Conservation (phyloP, 257 asterid species). For the Nicotiana attenuata region DNA sequence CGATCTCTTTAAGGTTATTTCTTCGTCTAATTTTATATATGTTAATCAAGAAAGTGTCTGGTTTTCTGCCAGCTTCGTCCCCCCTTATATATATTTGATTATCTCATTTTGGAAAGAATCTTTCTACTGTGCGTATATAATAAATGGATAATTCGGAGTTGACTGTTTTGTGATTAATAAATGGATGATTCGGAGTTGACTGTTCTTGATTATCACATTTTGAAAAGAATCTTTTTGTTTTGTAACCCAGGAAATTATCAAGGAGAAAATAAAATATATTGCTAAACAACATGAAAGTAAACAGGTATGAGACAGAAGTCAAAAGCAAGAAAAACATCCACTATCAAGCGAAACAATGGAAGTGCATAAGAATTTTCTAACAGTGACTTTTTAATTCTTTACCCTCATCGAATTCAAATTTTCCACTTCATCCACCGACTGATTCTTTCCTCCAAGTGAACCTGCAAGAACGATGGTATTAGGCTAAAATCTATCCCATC, state of each 20-base stretch:
- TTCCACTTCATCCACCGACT: conserved; percentile 39
- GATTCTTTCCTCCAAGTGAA: conserved; percentile 38
- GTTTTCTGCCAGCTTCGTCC: no score
- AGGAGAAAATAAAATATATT: neutral
- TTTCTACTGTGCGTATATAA: no score
- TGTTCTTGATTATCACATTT: no score
- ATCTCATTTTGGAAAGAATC: no score
- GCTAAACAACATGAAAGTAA: neutral
- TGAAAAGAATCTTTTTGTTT: neutral
- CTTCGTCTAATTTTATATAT: no score
- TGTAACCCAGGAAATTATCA: neutral
- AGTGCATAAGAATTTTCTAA: neutral
- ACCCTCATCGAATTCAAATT: conserved; percentile 37
- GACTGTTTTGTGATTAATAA: no score
- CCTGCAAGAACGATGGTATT: conserved; percentile 34
- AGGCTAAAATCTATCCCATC: conserved; percentile 3
- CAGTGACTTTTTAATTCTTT: conserved; percentile 2
- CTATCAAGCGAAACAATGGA: neutral
- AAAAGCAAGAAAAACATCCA: conserved; percentile 7
- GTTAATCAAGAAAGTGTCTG: no score
- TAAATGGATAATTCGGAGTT: no score
- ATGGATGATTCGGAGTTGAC: no score
- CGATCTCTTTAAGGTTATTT: no score
- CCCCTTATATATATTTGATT: no score
- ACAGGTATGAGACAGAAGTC: neutral